Evolutionary conservation across 495 filamentous ascomycete genomes (phyloP).

Genomic region (Talaromyces stipitatus): DNA sequence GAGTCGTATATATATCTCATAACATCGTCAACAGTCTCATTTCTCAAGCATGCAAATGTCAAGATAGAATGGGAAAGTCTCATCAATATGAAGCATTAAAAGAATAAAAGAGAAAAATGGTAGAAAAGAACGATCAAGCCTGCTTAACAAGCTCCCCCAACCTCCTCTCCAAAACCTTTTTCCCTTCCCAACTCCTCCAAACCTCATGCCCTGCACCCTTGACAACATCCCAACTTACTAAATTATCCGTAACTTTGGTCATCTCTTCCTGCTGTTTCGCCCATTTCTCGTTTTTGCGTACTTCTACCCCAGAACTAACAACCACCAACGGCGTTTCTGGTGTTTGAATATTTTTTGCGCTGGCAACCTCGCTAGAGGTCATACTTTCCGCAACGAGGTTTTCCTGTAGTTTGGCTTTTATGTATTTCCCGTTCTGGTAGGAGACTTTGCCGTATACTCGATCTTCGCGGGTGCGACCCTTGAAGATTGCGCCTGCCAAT

Average conservation of each 20-base stretch:
- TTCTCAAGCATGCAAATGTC: not conserved
- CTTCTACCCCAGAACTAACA: slow-evolving; percentile 70
- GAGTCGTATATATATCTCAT: not conserved
- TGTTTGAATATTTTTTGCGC: slow-evolving; percentile 68
- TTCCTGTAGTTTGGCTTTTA: slow-evolving; percentile 90
- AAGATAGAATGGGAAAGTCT: not conserved
- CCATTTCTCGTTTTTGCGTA: slow-evolving; percentile 58
- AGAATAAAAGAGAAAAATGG: not conserved
- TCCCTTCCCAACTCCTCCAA: slow-evolving; percentile 64
- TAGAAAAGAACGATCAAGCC: not conserved
- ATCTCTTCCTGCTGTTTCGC: slow-evolving; percentile 72
- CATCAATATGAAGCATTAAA: not conserved
- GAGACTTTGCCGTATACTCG: slow-evolving; percentile 71
- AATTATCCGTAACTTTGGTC: slow-evolving; percentile 64
- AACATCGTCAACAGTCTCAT: not conserved
- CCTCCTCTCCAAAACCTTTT: slow-evolving; percentile 61
- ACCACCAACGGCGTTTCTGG: slow-evolving; percentile 65
- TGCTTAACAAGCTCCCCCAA: slow-evolving; percentile 50
- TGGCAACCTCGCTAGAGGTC: slow-evolving; percentile 70
- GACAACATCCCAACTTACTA: slow-evolving; percentile 82
- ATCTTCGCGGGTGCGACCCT: slow-evolving; percentile 71
- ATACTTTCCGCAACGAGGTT: slow-evolving; percentile 77
- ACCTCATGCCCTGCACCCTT: slow-evolving; percentile 78
- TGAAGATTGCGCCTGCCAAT: slow-evolving; percentile 67
- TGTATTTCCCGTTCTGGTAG: slow-evolving; percentile 69